A percentile compares a stretch with the other conserved stretches of the same genome.
Evolutionary conservation across 768 basidiomycete species (phyloP).

Genomic region (Pisolithus sp.): DNA sequence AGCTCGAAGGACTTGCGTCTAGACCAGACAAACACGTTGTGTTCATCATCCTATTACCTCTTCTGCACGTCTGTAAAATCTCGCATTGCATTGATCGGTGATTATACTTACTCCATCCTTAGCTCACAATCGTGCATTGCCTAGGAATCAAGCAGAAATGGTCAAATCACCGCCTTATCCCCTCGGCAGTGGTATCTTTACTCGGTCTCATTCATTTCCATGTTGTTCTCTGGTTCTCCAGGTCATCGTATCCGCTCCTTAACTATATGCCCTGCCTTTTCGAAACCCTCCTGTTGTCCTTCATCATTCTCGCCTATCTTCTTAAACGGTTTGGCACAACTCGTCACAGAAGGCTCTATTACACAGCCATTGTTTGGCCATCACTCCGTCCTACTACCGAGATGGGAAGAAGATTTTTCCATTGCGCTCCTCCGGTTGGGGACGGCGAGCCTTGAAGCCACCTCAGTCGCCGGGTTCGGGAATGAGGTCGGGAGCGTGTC

Average conservation of each 20-base stretch:
- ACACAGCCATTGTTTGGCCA: constrained; percentile 54
- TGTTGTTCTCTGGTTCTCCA: constrained; percentile 44
- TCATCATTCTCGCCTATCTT: constrained; percentile 53
- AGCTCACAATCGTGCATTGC: constrained; percentile 61
- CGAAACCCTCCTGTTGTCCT: constrained; percentile 53
- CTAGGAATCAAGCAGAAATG: constrained; percentile 58
- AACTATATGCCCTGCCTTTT: constrained; percentile 71
- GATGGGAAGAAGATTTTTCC: constrained; percentile 68
- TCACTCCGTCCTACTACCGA: constrained; percentile 37
- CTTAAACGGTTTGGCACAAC: constrained; percentile 60
- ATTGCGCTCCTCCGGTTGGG: constrained; percentile 66
- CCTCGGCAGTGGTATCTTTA: constrained; percentile 56
- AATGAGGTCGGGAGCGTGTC: constrained; percentile 63
- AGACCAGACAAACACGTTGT: constrained; percentile 69
- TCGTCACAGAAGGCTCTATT: constrained; percentile 55
- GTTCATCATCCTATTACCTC: constrained; percentile 66
- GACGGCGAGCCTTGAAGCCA: constrained; percentile 70
- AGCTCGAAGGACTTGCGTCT: constrained; percentile 40
- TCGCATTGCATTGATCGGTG: neutral
- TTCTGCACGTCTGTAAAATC: constrained; percentile 51
- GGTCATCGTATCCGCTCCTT: constrained; percentile 56
- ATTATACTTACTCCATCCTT: constrained; percentile 1
- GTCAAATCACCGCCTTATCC: constrained; percentile 63
- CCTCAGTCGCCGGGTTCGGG: constrained; percentile 61
- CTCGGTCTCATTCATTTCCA: constrained; percentile 66